Conservation (phyloP, 805 yeast species). For the Wickerhamiella spandovensis region DNA sequence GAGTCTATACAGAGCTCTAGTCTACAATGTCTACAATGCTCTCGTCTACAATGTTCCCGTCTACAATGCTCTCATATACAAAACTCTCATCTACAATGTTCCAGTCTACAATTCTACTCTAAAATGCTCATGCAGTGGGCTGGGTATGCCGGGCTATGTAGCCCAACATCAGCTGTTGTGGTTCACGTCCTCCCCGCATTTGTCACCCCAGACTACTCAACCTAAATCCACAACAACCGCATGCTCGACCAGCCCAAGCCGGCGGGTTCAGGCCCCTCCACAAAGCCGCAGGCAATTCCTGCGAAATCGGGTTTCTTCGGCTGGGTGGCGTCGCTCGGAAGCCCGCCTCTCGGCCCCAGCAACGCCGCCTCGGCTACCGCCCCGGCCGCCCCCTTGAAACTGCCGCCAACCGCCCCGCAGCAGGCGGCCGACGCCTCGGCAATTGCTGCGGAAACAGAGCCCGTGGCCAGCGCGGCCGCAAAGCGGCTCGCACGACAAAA, state of each 20-base stretch:
- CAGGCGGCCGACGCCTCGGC: neutral
- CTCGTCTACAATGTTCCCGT: too few species aligned
- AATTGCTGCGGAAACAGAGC: neutral
- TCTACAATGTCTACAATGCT: too few species aligned
- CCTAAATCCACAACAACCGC: neutral
- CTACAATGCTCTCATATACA: too few species aligned
- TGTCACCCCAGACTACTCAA: neutral
- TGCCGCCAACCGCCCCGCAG: neutral
- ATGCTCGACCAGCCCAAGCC: neutral
- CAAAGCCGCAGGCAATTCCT: slow-evolving; percentile 1
- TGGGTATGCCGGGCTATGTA: too few species aligned
- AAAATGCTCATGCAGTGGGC: too few species aligned
- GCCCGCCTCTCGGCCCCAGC: slow-evolving; percentile 1
- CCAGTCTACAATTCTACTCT: too few species aligned
- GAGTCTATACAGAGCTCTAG: too few species aligned
- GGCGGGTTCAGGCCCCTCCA: neutral
- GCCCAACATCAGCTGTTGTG: too few species aligned
- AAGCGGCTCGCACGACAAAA: neutral
- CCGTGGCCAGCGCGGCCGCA: neutral
- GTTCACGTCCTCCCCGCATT: too few species aligned
- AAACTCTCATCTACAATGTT: too few species aligned
- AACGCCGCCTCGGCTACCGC: neutral
- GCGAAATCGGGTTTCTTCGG: slow-evolving; percentile 3
- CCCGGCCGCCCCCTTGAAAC: slow-evolving; percentile 1
- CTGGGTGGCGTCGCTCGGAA: slow-evolving; percentile 4